phyloP scores from a whole-genome alignment of 495 filamentous ascomycete species.

The Friedmanniomyces simplex region DNA sequence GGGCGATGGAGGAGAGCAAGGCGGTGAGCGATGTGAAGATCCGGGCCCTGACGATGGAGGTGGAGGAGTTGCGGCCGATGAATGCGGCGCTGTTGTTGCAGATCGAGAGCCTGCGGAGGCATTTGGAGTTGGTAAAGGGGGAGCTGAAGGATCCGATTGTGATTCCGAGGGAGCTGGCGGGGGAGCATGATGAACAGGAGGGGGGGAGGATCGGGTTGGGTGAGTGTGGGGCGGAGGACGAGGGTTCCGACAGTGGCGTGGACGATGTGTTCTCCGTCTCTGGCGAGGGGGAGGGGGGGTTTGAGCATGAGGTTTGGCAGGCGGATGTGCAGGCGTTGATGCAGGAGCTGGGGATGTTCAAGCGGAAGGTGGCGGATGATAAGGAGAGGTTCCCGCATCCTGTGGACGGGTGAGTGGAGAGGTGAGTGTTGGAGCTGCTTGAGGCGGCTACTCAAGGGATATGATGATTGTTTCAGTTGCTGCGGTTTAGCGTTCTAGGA shows the following conservation, averaged over 20 bases:
- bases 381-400: conserved; percentile 38
- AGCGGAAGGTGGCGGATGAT: conserved; percentile 74
- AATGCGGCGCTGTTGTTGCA: conserved; percentile 58
- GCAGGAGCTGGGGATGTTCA: conserved; percentile 69
- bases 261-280: conserved; percentile 1
- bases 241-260: conserved; percentile 24
- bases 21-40: conserved; percentile 89
- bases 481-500: background rate
- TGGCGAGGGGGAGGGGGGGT: conserved; percentile 22
- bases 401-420: background rate
- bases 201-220: no score
- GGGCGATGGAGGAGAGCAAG: conserved; percentile 83
- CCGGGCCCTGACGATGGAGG: conserved; percentile 65
- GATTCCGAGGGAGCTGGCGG: conserved; percentile 31
- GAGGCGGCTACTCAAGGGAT: background rate
- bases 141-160: conserved; percentile 82
- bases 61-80: conserved; percentile 31
- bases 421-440: background rate
- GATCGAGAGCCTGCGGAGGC: conserved; percentile 78
- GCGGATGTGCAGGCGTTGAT: conserved; percentile 54
- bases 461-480: background rate
- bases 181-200: conserved; percentile 23
- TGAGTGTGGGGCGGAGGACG: no score
- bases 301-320: conserved; percentile 34
- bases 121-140: conserved; percentile 76